phyloP scores from a whole-genome alignment of 139 green algal species.

The Nannochloris sp. region DNA sequence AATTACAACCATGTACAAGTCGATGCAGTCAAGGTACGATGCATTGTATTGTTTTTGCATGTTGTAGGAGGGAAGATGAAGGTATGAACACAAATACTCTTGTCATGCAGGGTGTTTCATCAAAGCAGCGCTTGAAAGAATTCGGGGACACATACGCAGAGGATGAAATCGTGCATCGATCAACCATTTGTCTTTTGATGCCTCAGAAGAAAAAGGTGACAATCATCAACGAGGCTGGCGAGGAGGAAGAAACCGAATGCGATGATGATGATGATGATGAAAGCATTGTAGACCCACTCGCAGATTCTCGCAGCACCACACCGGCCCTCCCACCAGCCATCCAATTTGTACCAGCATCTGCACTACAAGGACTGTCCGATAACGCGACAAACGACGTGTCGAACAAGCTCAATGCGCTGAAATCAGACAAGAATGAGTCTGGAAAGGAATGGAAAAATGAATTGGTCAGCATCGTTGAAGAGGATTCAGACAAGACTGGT shows the following conservation, averaged over 20 bases:
- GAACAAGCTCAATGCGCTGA: not conserved
- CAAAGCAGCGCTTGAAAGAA: constrained; percentile 19
- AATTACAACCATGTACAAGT: constrained; percentile 63
- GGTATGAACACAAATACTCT: not conserved
- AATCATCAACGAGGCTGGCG: not conserved
- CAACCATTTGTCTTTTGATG: constrained; percentile 43
- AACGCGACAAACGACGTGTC: not conserved
- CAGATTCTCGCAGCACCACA: not conserved
- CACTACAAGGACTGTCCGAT: not conserved
- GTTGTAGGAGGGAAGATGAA: not conserved
- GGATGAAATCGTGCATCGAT: constrained; percentile 58
- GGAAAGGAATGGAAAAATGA: not conserved
- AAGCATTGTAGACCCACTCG: constrained; percentile 5
- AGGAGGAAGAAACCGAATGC: not conserved
- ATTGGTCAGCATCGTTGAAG: constrained; percentile 1
- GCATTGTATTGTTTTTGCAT: not conserved
- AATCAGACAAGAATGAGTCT: not conserved
- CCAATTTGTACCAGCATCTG: constrained; percentile 14
- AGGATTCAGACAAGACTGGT: not conserved
- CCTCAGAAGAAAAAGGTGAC: not conserved
- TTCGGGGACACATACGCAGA: constrained; percentile 39
- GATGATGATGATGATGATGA: constrained; percentile 16
- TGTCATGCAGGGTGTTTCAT: constrained; percentile 29
- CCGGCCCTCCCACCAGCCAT: not conserved
- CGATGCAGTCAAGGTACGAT: constrained; percentile 21